These are phyloP conservation scores for Diplodia sapinea DNA, from an alignment of 2,329 filamentous ascomycete species.

Conservation along the genomic window DNA sequence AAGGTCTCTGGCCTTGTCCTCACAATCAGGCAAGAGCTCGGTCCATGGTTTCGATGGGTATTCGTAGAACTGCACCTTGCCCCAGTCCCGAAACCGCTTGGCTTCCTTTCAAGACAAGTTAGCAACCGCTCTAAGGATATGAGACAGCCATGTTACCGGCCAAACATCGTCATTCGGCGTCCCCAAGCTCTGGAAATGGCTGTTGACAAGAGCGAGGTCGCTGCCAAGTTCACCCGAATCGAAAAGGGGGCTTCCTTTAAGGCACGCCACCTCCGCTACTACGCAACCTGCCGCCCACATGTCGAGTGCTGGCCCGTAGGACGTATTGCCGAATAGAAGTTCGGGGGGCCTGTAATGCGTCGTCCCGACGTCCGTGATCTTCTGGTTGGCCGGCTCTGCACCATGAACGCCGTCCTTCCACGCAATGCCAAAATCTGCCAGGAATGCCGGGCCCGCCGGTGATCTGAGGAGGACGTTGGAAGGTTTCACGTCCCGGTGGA, in stretches of 20 bases:
- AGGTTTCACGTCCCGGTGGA: constrained; percentile 94
- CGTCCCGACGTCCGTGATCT: constrained; percentile 92
- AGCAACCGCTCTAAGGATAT: background rate
- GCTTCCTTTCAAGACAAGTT: constrained; percentile 60
- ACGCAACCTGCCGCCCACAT: constrained; percentile 90
- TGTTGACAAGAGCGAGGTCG: constrained; percentile 87
- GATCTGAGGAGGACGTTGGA: constrained; percentile 80
- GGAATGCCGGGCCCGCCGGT: constrained; percentile 71
- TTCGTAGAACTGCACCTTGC: constrained; percentile 78
- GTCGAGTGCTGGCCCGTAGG: constrained; percentile 76
- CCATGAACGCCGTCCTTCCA: constrained; percentile 69
- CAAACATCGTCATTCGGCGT: constrained; percentile 81
- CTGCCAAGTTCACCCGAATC: constrained; percentile 89
- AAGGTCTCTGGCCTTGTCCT: constrained; percentile 66
- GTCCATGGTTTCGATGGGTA: constrained; percentile 74
- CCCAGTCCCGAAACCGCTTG: constrained; percentile 77
- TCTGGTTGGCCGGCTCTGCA: constrained; percentile 69
- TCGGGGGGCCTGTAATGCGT: constrained; percentile 91
- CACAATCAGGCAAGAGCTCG: constrained; percentile 68
- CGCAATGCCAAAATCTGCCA: constrained; percentile 91
- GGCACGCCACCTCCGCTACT: constrained; percentile 73
- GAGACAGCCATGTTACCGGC: constrained; percentile 66
- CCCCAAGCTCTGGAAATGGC: constrained; percentile 89
- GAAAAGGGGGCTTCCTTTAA: constrained; percentile 70
- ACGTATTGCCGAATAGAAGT: constrained; percentile 79